Percentiles rank a stretch among this genome's conserved stretches.
These are phyloP conservation scores for Clathrospora elynae DNA, from an alignment of 2,329 filamentous ascomycete genomes.

Conservation along the genomic window DNA sequence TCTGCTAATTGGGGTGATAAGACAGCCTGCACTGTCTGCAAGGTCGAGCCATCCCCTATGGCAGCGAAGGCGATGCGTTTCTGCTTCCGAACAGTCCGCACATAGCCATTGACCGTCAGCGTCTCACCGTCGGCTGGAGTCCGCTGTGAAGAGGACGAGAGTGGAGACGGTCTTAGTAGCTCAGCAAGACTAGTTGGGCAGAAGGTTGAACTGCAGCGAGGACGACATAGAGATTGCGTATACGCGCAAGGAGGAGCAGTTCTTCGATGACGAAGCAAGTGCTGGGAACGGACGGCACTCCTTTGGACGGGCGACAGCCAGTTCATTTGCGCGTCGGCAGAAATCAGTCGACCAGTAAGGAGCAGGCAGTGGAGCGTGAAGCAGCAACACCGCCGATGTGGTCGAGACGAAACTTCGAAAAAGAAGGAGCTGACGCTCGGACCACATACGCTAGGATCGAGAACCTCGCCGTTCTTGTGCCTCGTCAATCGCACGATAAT, in stretches of 20 bases:
- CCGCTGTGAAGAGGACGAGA: constrained; percentile 52
- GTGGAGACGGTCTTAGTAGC: constrained; percentile 61
- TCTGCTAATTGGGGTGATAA: constrained; percentile 72
- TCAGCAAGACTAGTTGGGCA: constrained; percentile 46
- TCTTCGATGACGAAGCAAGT: constrained; percentile 22
- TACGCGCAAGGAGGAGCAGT: constrained; percentile 21
- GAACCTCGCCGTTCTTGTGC: constrained; percentile 13
- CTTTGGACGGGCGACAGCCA: constrained; percentile 29
- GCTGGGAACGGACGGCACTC: constrained; percentile 29
- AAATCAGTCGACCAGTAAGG: constrained; percentile 23
- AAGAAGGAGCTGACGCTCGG: constrained; percentile 19
- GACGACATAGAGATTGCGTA: constrained; percentile 25
- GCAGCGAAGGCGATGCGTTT: constrained; percentile 83
- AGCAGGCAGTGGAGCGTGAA: constrained; percentile 22
- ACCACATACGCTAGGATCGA: constrained; percentile 12
- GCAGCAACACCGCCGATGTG: constrained; percentile 20
- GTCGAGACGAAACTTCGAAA: constrained; percentile 21
- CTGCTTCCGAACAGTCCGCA: constrained; percentile 84
- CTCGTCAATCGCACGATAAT: constrained; percentile 20
- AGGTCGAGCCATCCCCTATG: constrained; percentile 84
- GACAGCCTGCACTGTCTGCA: constrained; percentile 79
- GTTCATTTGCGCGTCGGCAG: constrained; percentile 38
- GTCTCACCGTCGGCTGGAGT: constrained; percentile 43
- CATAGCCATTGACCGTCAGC: constrained; percentile 70
- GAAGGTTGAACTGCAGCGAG: constrained; percentile 40